These are phyloP conservation scores for Pholiota microspora DNA, from an alignment of 768 basidiomycete species.

Conservation along the genomic window DNA sequence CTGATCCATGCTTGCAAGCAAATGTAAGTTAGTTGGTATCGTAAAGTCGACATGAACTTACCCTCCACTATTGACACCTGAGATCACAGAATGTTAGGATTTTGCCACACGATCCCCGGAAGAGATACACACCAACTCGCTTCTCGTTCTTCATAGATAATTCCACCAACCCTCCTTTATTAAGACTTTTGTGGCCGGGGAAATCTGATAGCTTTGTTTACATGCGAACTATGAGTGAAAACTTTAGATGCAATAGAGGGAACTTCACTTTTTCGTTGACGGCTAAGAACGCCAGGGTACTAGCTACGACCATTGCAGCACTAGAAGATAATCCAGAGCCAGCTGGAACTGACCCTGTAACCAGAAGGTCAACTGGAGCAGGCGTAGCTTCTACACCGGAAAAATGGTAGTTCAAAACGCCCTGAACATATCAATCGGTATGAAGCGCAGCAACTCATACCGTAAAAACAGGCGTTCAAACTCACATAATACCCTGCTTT, in stretches of 20 bases:
- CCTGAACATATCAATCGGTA: slow-evolving; percentile 29
- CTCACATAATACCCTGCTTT: slow-evolving; percentile 83
- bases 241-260: not conserved
- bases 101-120: not conserved
- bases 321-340: slow-evolving; percentile 88
- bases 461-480: slow-evolving; percentile 7
- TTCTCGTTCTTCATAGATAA: slow-evolving; percentile 86
- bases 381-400: slow-evolving; percentile 32
- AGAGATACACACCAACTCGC: slow-evolving; percentile 55
- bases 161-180: slow-evolving; percentile 70
- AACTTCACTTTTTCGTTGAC: slow-evolving; percentile 65
- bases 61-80: slow-evolving; percentile 78
- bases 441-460: not conserved
- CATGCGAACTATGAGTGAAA: not conserved
- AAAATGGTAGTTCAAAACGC: slow-evolving; percentile 67
- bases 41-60: slow-evolving; percentile 28
- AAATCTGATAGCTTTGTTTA: slow-evolving; percentile 22
- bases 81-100: not conserved
- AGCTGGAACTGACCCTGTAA: slow-evolving; percentile 81
- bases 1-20: slow-evolving; percentile 74
- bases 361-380: slow-evolving; percentile 66
- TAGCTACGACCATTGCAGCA: slow-evolving; percentile 89
- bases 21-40: slow-evolving; percentile 7
- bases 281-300: slow-evolving; percentile 76
- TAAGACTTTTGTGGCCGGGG: slow-evolving; percentile 28